Evolutionary conservation across 169 alveolate species (phyloP), one percentile per base, ranked within the genome.

Genomic region (Eimeria acervulina): DNA sequence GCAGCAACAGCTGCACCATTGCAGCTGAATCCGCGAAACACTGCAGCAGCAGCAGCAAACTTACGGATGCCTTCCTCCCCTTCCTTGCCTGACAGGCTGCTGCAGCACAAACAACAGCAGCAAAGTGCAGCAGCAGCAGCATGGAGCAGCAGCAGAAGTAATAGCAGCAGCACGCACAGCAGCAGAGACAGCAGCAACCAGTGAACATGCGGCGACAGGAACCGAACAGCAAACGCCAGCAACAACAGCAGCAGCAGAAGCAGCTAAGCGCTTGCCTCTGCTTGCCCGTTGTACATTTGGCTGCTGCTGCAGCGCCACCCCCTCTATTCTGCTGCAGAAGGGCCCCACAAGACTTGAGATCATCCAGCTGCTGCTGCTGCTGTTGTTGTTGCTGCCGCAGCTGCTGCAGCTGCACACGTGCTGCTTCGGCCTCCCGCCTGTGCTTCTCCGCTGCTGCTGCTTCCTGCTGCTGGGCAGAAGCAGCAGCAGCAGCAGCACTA

Each of bases 121-220:
- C 63, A 76, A 28, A 59, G 1, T 4, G 68, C 68, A 59, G 68
- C 66, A 7, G 66, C 68, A 59, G 68, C 68, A 47, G 12, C 55
- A 59, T 0, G 19, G n/a, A 59, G n/a, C 26, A 59, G 68, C 68
- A 59, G 68, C 68, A 59, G 68, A 33, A 13, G 19, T 28, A 6
- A 21, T 63, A 63, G 40, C 90, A 44, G 70, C 90, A 81, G 72
- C 66, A 15, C 42, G 15, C 7, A 51, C 61, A 3, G 88, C 63
- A 78, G 88, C 26, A 36, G 88, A n/a, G n/a, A n/a, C 88, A 36
- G 88, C 88, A 78, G 63, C 47, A 33, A 70, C 81, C 44, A 70
- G 44, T 5, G 23, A 70, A 36, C 40, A 3, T 8, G 44, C 90
- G 47, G 40, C 66, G 47, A n/a, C 68, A 42, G 12, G 44, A 81